Conservation (phyloP, 1,139 yeast genomes). For the Hanseniaspora gamundiae region DNA sequence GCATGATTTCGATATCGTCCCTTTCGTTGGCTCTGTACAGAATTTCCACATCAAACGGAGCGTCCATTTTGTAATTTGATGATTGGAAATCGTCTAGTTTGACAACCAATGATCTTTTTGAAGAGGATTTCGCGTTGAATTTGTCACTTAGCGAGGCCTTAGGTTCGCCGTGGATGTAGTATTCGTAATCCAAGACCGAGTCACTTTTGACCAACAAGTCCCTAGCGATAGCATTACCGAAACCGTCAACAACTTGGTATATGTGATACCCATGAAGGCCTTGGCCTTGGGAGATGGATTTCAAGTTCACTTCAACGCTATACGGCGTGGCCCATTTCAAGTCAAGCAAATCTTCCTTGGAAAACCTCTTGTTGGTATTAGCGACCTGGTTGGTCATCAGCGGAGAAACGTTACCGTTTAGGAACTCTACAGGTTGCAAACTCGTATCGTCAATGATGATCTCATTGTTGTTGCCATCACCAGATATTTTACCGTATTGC, state of each 20-base stretch:
- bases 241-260: conserved; percentile 56
- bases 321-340: conserved; percentile 43
- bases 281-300: conserved; percentile 34
- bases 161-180: conserved; percentile 56
- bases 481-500: conserved; percentile 46
- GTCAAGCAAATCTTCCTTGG: conserved; percentile 27
- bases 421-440: conserved; percentile 35
- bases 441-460: conserved; percentile 34
- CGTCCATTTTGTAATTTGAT: conserved; percentile 14
- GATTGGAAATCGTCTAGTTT: conserved; percentile 15
- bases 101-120: conserved; percentile 33
- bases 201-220: conserved; percentile 23
- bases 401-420: conserved; percentile 12
- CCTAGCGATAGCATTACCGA: conserved; percentile 58
- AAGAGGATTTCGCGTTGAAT: conserved; percentile 28
- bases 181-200: conserved; percentile 39
- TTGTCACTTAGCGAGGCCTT: conserved; percentile 30
- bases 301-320: conserved; percentile 37
- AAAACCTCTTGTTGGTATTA: conserved; percentile 16
- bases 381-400: conserved; percentile 6
- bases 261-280: conserved; percentile 60
- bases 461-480: conserved; percentile 22
- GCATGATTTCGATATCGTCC: conserved; percentile 24
- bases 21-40: conserved; percentile 25
- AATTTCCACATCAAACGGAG: conserved; percentile 37